Percentiles rank a stretch among this genome's conserved stretches.
phyloP scores from a whole-genome alignment of 1,139 yeast species.

The Taphrina flavorubra region DNA sequence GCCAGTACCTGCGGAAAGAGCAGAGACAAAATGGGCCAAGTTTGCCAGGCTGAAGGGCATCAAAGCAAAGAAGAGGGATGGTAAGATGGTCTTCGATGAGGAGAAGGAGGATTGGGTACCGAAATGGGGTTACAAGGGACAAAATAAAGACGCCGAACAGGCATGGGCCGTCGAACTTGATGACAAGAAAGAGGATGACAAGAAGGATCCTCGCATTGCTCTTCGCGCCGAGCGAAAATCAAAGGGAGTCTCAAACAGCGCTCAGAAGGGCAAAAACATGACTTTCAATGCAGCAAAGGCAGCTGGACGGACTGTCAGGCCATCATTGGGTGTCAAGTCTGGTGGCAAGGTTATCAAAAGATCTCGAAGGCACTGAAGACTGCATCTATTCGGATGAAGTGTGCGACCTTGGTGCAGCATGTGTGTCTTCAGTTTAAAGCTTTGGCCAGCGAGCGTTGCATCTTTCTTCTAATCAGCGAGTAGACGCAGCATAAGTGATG shows the following conservation, averaged over 20 bases:
- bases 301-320: conserved; percentile 4
- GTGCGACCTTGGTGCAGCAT: not conserved
- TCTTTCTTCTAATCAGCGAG: not conserved
- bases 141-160: conserved; percentile 80
- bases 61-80: conserved; percentile 77
- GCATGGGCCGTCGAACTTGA: conserved; percentile 98
- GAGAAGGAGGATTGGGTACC: conserved; percentile 93
- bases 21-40: conserved; percentile 94
- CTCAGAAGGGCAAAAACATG: conserved; percentile 33
- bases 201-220: conserved; percentile 39
- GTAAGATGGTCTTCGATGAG: conserved; percentile 89
- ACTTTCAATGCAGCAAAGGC: conserved; percentile 24
- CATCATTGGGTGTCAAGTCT: conserved; percentile 20
- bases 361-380: conserved; percentile 27
- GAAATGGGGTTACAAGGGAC: conserved; percentile 97
- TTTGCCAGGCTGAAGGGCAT: conserved; percentile 97
- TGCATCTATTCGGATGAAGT: too few species aligned
- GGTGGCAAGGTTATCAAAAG: conserved; percentile 40
- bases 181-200: conserved; percentile 56
- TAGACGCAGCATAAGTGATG: too few species aligned
- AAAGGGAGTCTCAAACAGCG: conserved; percentile 32
- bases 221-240: conserved; percentile 50
- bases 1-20: conserved; percentile 87
- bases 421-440: not conserved
- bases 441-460: conserved; percentile 3